phyloP scores from a whole-genome alignment of 2,329 filamentous ascomycete species.

The Bipolaris bicolor region DNA sequence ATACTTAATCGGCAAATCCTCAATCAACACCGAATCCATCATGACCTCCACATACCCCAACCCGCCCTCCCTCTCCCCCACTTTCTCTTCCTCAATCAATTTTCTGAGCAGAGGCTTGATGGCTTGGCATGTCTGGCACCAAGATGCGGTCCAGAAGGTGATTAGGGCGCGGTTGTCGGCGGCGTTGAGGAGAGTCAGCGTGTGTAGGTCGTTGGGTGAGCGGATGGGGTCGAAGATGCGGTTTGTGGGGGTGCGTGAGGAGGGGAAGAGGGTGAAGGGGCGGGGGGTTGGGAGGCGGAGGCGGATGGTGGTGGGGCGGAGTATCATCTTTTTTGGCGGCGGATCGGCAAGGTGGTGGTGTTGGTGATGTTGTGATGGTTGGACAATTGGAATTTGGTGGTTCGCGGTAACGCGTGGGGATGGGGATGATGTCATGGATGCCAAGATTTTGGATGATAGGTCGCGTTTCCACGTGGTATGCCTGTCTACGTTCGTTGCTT shows the following conservation, averaged over 20 bases:
- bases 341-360: neutral
- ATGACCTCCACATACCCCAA: constrained; percentile 58
- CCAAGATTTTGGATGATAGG: constrained; percentile 10
- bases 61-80: constrained; percentile 54
- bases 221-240: constrained; percentile 52
- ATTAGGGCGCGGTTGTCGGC: constrained; percentile 53
- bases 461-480: constrained; percentile 49
- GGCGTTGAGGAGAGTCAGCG: constrained; percentile 55
- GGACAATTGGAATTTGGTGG: neutral
- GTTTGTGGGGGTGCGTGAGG: constrained; percentile 30
- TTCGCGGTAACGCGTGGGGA: constrained; percentile 10
- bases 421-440: constrained; percentile 21
- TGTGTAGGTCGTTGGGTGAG: constrained; percentile 55
- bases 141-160: constrained; percentile 59
- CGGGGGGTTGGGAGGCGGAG: constrained; percentile 11
- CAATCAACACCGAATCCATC: constrained; percentile 54
- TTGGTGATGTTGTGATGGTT: neutral
- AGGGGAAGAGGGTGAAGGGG: constrained; percentile 25
- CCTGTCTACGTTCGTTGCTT: neutral
- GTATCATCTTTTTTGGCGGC: neutral
- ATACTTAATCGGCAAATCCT: constrained; percentile 51
- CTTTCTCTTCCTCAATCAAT: constrained; percentile 52
- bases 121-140: constrained; percentile 53
- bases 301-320: constrained; percentile 2
- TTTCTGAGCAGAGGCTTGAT: constrained; percentile 52